Conservation (phyloP, 495 filamentous ascomycete species). For the Aspergillus nidulans region DNA sequence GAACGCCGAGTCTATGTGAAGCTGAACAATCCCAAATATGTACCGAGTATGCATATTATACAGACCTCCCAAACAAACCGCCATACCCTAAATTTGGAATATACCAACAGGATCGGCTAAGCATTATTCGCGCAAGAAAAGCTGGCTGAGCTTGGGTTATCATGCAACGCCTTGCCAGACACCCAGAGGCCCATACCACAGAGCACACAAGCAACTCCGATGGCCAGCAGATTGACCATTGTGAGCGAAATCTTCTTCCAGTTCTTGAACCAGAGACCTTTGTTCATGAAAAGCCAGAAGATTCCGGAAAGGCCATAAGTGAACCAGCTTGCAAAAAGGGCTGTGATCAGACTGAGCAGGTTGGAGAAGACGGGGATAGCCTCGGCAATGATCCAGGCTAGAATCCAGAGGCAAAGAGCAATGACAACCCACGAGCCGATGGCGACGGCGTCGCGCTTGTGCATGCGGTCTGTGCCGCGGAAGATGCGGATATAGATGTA, state of each 20-base stretch:
- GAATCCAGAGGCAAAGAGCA: constrained; percentile 50
- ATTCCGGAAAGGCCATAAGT: constrained; percentile 37
- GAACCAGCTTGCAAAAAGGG: constrained; percentile 36
- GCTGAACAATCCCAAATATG: not conserved
- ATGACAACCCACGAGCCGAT: constrained; percentile 56
- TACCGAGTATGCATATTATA: not conserved
- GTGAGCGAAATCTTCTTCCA: constrained; percentile 35
- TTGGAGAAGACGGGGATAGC: constrained; percentile 70
- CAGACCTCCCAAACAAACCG: not conserved
- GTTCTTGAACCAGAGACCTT: constrained; percentile 30
- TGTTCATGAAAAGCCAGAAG: constrained; percentile 44
- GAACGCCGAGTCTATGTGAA: not conserved
- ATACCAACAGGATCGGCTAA: not conserved
- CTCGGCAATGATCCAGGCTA: constrained; percentile 69
- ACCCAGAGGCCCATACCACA: constrained; percentile 43
- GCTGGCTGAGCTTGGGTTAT: constrained; percentile 31
- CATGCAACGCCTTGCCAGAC: constrained; percentile 39
- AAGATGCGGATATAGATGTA: constrained; percentile 65
- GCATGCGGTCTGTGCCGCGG: constrained; percentile 55
- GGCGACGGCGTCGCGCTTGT: constrained; percentile 51
- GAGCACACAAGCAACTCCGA: constrained; percentile 32
- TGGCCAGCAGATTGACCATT: constrained; percentile 27
- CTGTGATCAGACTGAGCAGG: constrained; percentile 51
- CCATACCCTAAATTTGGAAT: not conserved
- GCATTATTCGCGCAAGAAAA: constrained; percentile 44